A percentile compares a stretch with the other conserved stretches of the same genome.
Conservation (phyloP, 169 alveolate genomes). For the Cryptosporidium ryanae region DNA sequence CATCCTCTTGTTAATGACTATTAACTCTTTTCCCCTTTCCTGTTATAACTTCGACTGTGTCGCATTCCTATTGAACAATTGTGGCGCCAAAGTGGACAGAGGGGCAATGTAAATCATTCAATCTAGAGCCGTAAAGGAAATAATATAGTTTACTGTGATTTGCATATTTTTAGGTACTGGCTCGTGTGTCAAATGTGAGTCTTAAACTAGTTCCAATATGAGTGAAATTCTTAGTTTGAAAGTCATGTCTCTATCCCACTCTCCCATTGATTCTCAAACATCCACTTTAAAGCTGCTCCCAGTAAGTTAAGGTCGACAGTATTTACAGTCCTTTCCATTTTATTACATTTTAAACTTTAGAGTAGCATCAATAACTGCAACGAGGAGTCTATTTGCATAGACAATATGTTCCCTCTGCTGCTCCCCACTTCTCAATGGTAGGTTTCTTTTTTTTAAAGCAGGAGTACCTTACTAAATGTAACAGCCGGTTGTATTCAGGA, state of each 20-base stretch:
- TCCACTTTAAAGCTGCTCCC: conserved; percentile 50
- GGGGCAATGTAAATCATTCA: neutral
- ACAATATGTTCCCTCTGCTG: conserved; percentile 60
- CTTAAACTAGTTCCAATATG: neutral
- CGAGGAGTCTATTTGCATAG: conserved; percentile 46
- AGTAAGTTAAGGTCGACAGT: neutral
- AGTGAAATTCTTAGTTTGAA: conserved; percentile 45
- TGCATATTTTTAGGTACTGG: too few relatives aligned
- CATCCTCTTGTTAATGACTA: neutral
- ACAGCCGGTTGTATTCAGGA: conserved; percentile 56
- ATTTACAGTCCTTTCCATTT: neutral
- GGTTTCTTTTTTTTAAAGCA: neutral
- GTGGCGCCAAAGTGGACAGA: neutral
- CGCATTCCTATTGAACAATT: neutral
- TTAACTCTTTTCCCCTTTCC: too few relatives aligned
- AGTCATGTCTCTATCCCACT: conserved; percentile 56
- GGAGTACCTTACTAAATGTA: neutral
- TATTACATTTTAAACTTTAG: conserved; percentile 6
- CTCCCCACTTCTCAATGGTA: conserved; percentile 72
- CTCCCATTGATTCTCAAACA: conserved; percentile 37
- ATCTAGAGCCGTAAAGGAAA: too few relatives aligned
- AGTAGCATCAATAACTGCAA: neutral
- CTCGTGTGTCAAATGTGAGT: too few relatives aligned
- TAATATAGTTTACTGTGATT: too few relatives aligned
- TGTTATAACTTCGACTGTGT: neutral